Evolutionary conservation across 1,139 yeast species (phyloP).

Genomic region (Entelexis paramagnoliae): DNA sequence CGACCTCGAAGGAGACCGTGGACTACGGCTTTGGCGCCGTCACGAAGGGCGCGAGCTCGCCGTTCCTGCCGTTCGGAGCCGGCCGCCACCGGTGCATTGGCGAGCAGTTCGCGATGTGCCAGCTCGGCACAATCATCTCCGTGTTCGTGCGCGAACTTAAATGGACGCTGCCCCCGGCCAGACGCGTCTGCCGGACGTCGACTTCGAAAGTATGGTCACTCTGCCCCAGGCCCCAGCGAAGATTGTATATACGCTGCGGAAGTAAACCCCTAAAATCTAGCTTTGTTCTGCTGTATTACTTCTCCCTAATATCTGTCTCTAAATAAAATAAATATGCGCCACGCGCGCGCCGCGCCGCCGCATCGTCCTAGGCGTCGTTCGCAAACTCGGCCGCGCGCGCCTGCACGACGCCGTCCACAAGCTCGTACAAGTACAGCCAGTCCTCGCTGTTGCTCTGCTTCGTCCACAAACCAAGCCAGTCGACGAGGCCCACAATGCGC

Average conservation of each 20-base stretch:
- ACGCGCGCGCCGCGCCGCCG: too few relatives aligned
- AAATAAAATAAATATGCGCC: background rate
- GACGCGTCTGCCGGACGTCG: slow-evolving; percentile 55
- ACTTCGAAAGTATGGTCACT: slow-evolving; percentile 88
- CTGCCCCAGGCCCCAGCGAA: slow-evolving; percentile 74
- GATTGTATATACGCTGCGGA: slow-evolving; percentile 34
- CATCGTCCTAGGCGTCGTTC: background rate
- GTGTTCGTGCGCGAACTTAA: slow-evolving; percentile 64
- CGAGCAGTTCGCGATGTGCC: slow-evolving; percentile 94
- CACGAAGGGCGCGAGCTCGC: slow-evolving; percentile 89
- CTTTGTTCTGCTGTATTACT: background rate
- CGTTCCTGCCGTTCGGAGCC: slow-evolving; percentile 96
- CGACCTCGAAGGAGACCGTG: slow-evolving; percentile 36
- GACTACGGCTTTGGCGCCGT: slow-evolving; percentile 96
- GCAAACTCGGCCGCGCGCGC: background rate
- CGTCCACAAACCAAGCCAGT: slow-evolving; percentile 4
- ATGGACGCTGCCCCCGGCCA: slow-evolving; percentile 54
- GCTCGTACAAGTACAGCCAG: slow-evolving; percentile 2
- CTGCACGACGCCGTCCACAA: slow-evolving; percentile 9
- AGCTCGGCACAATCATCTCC: slow-evolving; percentile 75
- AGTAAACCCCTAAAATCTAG: background rate
- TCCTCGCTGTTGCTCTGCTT: background rate
- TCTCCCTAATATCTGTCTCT: too few relatives aligned
- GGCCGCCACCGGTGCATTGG: slow-evolving; percentile 99
- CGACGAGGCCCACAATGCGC: background rate